A percentile compares a stretch with the other conserved stretches of the same genome.
Evolutionary conservation across 2,329 filamentous ascomycete species (phyloP).

Genomic region (Trichophyton verrucosum): DNA sequence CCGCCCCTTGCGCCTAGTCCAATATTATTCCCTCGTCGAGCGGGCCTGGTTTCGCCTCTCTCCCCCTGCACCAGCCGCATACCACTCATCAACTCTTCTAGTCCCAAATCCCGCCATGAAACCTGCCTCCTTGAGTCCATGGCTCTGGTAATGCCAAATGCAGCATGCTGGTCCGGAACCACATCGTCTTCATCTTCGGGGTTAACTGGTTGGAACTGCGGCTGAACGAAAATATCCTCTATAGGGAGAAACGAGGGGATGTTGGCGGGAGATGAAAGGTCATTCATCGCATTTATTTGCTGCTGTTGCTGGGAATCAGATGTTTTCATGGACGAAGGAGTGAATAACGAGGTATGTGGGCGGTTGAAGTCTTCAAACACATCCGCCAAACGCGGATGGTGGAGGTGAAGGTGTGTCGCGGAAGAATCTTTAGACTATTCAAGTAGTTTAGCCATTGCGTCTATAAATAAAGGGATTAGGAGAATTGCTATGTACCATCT

Average conservation of each 20-base stretch:
- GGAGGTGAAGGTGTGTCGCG: constrained; percentile 37
- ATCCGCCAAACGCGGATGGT: constrained; percentile 37
- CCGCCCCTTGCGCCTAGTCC: constrained; percentile 19
- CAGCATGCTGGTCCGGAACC: constrained; percentile 54
- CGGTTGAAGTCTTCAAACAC: constrained; percentile 40
- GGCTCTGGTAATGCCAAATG: constrained; percentile 52
- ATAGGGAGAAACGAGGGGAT: constrained; percentile 36
- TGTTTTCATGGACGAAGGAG: constrained; percentile 9
- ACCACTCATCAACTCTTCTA: constrained; percentile 38
- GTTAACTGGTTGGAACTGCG: constrained; percentile 50
- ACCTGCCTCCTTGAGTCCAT: constrained; percentile 44
- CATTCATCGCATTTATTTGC: constrained; percentile 2
- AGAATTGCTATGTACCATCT: background rate
- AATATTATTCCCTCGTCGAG: constrained; percentile 37
- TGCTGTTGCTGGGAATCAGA: constrained; percentile 1
- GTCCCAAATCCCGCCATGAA: constrained; percentile 48
- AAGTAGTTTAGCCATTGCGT: background rate
- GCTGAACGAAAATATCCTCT: constrained; percentile 50
- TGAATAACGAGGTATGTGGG: constrained; percentile 27
- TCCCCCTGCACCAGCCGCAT: constrained; percentile 15
- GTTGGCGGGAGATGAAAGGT: constrained; percentile 5
- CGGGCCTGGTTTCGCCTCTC: constrained; percentile 15
- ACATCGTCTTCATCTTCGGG: constrained; percentile 57
- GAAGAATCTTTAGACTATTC: constrained; percentile 40
- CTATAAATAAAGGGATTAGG: background rate